phyloP scores from a whole-genome alignment of 495 filamentous ascomycete species.

The Gamarada debralockiae region DNA sequence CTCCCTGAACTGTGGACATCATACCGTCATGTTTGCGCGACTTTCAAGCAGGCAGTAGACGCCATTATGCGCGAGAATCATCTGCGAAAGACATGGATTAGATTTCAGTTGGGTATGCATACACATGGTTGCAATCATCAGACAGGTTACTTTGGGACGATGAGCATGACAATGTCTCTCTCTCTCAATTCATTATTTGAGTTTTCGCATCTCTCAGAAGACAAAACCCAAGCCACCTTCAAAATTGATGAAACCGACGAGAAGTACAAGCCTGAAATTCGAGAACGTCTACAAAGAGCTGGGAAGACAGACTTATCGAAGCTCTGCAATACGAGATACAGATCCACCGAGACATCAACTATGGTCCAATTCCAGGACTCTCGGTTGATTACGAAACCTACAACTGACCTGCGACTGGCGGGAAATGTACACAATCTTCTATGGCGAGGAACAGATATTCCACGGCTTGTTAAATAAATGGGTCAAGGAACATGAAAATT shows the following conservation, averaged over 20 bases:
- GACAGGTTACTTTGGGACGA: too few relatives aligned
- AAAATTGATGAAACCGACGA: not conserved
- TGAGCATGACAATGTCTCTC: too few relatives aligned
- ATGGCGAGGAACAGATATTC: slow-evolving; percentile 5
- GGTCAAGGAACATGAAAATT: not conserved
- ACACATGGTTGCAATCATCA: too few relatives aligned
- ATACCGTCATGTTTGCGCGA: too few relatives aligned
- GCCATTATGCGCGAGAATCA: too few relatives aligned
- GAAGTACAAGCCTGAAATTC: not conserved
- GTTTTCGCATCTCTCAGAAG: slow-evolving; percentile 1
- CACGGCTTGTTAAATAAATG: not conserved
- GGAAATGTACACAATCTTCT: slow-evolving; percentile 7
- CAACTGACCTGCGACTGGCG: slow-evolving; percentile 13
- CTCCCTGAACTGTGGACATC: too few relatives aligned
- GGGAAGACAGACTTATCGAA: not conserved
- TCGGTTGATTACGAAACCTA: not conserved
- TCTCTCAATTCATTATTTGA: too few relatives aligned
- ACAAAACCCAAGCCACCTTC: not conserved
- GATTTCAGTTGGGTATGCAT: too few relatives aligned
- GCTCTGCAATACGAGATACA: slow-evolving; percentile 1
- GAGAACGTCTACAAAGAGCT: not conserved
- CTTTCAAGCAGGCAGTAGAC: too few relatives aligned
- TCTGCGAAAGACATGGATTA: too few relatives aligned
- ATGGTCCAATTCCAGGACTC: slow-evolving; percentile 10
- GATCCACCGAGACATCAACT: slow-evolving; percentile 8